Conservation (phyloP, 75 land plant species). For the Selaginella tamariscina region DNA sequence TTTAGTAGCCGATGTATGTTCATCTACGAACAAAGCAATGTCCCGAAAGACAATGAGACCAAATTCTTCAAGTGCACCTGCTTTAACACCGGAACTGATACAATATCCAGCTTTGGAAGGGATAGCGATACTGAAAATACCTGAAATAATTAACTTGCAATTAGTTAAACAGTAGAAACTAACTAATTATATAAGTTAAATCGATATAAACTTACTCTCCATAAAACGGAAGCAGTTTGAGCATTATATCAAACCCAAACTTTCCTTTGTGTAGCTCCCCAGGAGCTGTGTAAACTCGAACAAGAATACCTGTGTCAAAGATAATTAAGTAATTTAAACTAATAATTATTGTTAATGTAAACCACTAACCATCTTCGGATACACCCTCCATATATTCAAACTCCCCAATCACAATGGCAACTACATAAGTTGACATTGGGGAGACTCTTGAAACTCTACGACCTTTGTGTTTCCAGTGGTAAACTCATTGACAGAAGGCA, state of each 20-base stretch:
- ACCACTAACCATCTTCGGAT: constrained; percentile 1
- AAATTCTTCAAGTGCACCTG: constrained; percentile 8
- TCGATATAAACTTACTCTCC: no score
- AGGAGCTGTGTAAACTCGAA: constrained; percentile 3
- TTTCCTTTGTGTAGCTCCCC: constrained; percentile 2
- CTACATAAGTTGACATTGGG: constrained; percentile 17
- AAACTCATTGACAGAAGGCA: constrained; percentile 7
- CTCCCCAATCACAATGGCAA: constrained; percentile 14
- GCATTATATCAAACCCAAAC: not conserved
- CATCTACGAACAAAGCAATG: constrained; percentile 1
- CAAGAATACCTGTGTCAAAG: no score
- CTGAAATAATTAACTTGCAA: not conserved
- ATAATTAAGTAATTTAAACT: no score
- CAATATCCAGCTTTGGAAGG: constrained; percentile 15
- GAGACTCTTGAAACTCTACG: not conserved
- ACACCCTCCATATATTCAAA: constrained; percentile 6
- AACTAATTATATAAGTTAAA: not conserved
- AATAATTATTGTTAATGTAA: no score
- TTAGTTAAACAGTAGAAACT: not conserved
- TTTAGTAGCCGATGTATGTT: constrained; percentile 1
- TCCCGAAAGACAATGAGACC: not conserved
- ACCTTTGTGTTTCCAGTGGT: not conserved
- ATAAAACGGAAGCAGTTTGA: constrained; percentile 6
- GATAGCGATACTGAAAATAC: not conserved
- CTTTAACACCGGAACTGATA: constrained; percentile 7